Evolutionary conservation across 2,329 filamentous ascomycete genomes (phyloP).

Genomic region (Colletotrichum sp.): DNA sequence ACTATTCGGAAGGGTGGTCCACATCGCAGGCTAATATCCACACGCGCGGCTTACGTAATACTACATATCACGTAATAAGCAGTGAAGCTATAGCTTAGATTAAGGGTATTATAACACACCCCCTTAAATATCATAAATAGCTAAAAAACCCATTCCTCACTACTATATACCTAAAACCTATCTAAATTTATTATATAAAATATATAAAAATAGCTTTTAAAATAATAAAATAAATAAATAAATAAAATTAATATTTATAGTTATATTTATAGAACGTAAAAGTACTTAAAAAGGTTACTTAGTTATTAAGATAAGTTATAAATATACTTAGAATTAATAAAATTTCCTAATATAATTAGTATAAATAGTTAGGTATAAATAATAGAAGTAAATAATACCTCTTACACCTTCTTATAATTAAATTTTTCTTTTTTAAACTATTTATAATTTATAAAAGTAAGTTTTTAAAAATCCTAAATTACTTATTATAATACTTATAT

Average conservation of each 20-base stretch:
- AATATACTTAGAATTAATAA: background rate
- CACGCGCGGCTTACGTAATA: background rate
- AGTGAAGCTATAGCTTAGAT: background rate
- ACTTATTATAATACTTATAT: too few species aligned
- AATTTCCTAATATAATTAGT: background rate
- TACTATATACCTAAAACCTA: background rate
- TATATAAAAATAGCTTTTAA: background rate
- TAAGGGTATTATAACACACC: background rate
- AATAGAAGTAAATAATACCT: background rate
- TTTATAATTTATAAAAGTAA: too few species aligned
- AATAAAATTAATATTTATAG: background rate
- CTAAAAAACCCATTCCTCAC: background rate
- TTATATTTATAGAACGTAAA: background rate
- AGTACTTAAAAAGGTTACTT: background rate
- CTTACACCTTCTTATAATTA: background rate
- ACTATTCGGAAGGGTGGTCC: background rate
- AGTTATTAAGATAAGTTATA: background rate
- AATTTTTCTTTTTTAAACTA: too few species aligned
- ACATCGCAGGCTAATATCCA: background rate
- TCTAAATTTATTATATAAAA: background rate
- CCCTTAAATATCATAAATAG: background rate
- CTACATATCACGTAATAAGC: background rate
- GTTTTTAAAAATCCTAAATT: too few species aligned
- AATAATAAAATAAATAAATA: background rate
- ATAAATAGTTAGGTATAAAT: background rate